These are phyloP conservation scores for Paspalum vaginatum DNA, from an alignment of 176 grass and related monocot species.

Conservation along the genomic window DNA sequence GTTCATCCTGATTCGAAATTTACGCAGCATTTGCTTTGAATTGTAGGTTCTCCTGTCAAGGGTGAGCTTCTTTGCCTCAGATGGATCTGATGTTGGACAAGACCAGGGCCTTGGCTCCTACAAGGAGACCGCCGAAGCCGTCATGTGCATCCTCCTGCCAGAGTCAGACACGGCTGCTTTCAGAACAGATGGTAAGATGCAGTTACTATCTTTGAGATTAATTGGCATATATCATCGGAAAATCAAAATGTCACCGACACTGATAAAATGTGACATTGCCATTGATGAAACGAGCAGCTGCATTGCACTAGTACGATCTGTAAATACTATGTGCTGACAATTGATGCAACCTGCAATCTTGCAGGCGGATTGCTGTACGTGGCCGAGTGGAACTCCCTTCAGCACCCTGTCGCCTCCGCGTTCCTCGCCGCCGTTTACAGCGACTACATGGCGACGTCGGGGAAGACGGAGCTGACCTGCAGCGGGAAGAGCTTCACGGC, in stretches of 20 bases:
- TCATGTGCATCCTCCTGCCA: conserved; percentile 78
- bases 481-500: conserved; percentile 53
- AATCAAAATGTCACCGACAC: not conserved
- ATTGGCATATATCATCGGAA: not conserved
- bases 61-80: conserved; percentile 58
- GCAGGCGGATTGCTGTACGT: conserved; percentile 70
- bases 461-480: conserved; percentile 56
- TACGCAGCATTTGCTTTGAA: not conserved
- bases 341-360: not conserved
- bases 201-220: not conserved
- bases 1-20: not conserved
- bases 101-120: conserved; percentile 47
- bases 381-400: conserved; percentile 69
- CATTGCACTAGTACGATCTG: too few species aligned
- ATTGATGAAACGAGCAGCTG: not conserved
- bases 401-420: conserved; percentile 72
- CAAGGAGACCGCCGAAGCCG: conserved; percentile 63
- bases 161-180: conserved; percentile 62
- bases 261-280: not conserved
- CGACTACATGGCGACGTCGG: conserved; percentile 68
- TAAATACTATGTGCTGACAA: not conserved
- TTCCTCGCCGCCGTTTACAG: conserved; percentile 72
- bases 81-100: conserved; percentile 37
- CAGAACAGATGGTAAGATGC: conserved; percentile 62
- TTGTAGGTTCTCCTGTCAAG: conserved; percentile 80